Evolutionary conservation across 2,329 filamentous ascomycete species (phyloP).

Genomic region (Cytospora leucostoma): DNA sequence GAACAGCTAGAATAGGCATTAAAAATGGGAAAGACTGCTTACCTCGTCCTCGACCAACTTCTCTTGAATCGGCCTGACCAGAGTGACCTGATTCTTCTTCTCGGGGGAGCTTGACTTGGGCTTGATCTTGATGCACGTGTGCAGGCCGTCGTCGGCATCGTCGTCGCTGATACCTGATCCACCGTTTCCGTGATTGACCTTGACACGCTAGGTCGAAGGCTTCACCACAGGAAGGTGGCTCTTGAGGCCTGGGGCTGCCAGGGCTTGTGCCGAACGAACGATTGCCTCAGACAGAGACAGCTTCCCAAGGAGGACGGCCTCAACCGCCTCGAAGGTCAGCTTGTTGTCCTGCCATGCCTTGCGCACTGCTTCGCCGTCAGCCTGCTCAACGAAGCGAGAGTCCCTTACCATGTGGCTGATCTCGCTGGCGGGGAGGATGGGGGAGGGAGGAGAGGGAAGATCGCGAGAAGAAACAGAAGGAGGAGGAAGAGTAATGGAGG

Average conservation of each 20-base stretch:
- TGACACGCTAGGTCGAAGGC: slow-evolving; percentile 9
- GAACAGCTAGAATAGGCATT: neutral
- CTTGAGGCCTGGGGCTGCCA: slow-evolving; percentile 8
- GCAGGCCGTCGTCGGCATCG: neutral
- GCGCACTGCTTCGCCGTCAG: neutral
- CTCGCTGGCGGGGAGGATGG: slow-evolving; percentile 4
- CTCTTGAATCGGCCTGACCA: neutral
- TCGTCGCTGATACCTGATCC: slow-evolving; percentile 10
- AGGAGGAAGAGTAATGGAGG: neutral
- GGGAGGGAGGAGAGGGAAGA: neutral
- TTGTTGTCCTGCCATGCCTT: neutral
- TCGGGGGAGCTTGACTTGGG: slow-evolving; percentile 7
- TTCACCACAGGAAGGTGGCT: neutral
- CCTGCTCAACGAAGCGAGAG: neutral
- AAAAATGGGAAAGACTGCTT: neutral
- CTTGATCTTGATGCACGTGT: neutral
- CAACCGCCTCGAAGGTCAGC: neutral
- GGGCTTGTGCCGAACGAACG: slow-evolving; percentile 15
- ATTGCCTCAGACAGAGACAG: slow-evolving; percentile 5
- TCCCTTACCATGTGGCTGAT: slow-evolving; percentile 11
- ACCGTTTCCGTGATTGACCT: neutral
- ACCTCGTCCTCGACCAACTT: neutral
- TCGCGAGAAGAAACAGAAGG: neutral
- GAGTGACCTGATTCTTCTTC: slow-evolving; percentile 13
- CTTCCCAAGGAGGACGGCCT: slow-evolving; percentile 5